phyloP scores from a whole-genome alignment of 768 basidiomycete species.

The Neoboletus brunneissimus region DNA sequence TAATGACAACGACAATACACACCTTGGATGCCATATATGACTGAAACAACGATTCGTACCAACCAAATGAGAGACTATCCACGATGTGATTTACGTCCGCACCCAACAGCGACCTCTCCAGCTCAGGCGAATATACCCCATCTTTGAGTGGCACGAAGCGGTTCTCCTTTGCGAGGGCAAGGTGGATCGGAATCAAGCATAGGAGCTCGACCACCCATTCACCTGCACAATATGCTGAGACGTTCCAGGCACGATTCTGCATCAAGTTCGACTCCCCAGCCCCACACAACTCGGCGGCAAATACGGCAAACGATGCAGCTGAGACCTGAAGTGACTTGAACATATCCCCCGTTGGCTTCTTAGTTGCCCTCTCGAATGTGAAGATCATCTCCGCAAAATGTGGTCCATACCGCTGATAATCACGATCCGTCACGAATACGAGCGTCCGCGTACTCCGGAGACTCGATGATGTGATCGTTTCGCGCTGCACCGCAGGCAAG shows the following conservation, averaged over 20 bases:
- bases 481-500: constrained; percentile 47
- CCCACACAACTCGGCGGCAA: constrained; percentile 19
- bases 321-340: constrained; percentile 39
- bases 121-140: constrained; percentile 46
- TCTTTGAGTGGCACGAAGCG: constrained; percentile 61
- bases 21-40: constrained; percentile 61
- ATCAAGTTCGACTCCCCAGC: background rate
- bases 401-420: constrained; percentile 34
- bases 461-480: constrained; percentile 38
- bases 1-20: background rate
- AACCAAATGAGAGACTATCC: constrained; percentile 54
- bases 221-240: constrained; percentile 45
- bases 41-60: constrained; percentile 64
- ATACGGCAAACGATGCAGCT: constrained; percentile 29
- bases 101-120: constrained; percentile 54
- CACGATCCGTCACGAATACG: constrained; percentile 42
- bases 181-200: constrained; percentile 63
- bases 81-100: constrained; percentile 59
- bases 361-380: constrained; percentile 46
- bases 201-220: constrained; percentile 63
- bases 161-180: constrained; percentile 58
- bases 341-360: constrained; percentile 49
- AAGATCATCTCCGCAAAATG: constrained; percentile 47
- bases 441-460: constrained; percentile 36
- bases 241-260: constrained; percentile 19